Conservation (phyloP, 2,329 filamentous ascomycete species). For the Sporothrix brunneoviolacea region DNA sequence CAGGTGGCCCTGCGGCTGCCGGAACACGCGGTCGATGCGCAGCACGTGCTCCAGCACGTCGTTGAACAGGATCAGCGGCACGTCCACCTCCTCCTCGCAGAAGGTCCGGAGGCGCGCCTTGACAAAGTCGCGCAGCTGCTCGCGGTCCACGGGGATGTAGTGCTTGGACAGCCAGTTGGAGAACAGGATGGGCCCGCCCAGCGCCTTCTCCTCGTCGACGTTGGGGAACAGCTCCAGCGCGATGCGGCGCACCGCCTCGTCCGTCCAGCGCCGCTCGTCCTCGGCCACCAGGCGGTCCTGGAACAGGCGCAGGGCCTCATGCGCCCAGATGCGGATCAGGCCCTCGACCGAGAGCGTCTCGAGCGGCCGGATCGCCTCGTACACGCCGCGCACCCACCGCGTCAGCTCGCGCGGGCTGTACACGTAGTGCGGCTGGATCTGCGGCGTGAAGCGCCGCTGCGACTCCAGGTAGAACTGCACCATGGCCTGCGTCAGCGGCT, state of each 20-base stretch:
- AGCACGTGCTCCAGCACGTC: slow-evolving; percentile 97
- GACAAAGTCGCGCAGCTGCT: slow-evolving; percentile 92
- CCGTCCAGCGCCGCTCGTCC: slow-evolving; percentile 92
- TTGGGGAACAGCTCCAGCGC: slow-evolving; percentile 89
- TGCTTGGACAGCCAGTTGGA: slow-evolving; percentile 99
- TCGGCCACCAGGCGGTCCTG: slow-evolving; percentile 94
- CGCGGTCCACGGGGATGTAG: slow-evolving; percentile 92
- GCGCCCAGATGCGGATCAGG: slow-evolving; percentile 93
- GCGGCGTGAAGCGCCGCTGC: slow-evolving; percentile 86
- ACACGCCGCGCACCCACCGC: slow-evolving; percentile 93
- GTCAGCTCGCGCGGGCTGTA: slow-evolving; percentile 99
- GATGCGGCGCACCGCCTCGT: slow-evolving; percentile 77
- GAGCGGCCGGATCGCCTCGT: slow-evolving; percentile 90
- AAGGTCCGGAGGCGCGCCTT: slow-evolving; percentile 96
- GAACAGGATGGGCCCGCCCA: slow-evolving; percentile 91
- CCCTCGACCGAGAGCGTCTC: slow-evolving; percentile 85
- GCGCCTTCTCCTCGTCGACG: slow-evolving; percentile 82
- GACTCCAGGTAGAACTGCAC: slow-evolving; percentile 94
- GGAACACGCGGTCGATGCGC: slow-evolving; percentile 96
- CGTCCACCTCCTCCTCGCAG: slow-evolving; percentile 98
- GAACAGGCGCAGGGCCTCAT: slow-evolving; percentile 92
- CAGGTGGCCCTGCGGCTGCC: slow-evolving; percentile 94
- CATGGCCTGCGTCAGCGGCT: slow-evolving; percentile 93
- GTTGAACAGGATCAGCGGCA: slow-evolving; percentile 97
- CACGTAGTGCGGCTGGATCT: slow-evolving; percentile 97